Percentiles rank a stretch among this genome's conserved stretches.
Evolutionary conservation across 306 rosid species (phyloP).

Genomic region (Begonia peltatifolia): DNA sequence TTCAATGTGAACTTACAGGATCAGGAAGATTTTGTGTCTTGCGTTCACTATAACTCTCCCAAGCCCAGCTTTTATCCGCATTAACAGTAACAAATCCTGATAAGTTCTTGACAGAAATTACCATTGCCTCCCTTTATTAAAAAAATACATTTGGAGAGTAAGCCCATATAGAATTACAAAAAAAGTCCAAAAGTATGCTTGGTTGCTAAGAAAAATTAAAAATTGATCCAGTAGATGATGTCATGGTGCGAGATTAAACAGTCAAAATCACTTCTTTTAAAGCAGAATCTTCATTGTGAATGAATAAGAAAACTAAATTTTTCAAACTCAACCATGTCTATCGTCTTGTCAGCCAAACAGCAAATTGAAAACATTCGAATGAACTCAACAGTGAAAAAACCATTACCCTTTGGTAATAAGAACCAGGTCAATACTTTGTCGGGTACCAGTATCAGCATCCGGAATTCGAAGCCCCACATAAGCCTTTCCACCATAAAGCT

Average conservation of each 20-base stretch:
- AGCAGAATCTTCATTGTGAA: too few relatives aligned
- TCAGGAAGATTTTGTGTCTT: slow-evolving; percentile 44
- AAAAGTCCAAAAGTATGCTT: too few relatives aligned
- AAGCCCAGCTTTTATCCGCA: slow-evolving; percentile 53
- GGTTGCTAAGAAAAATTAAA: too few relatives aligned
- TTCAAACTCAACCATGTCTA: background rate
- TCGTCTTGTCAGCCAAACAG: background rate
- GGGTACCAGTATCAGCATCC: slow-evolving; percentile 65
- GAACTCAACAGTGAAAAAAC: slow-evolving; percentile 1
- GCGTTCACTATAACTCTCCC: slow-evolving; percentile 32
- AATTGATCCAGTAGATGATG: too few relatives aligned
- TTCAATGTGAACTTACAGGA: slow-evolving; percentile 39
- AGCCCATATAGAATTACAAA: too few relatives aligned
- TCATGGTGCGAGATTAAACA: background rate
- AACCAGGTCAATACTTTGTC: slow-evolving; percentile 62
- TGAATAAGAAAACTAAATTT: too few relatives aligned
- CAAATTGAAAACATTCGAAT: background rate
- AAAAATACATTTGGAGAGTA: slow-evolving; percentile 2
- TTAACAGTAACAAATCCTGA: slow-evolving; percentile 48
- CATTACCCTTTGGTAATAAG: slow-evolving; percentile 45
- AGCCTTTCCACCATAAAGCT: slow-evolving; percentile 60
- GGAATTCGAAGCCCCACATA: slow-evolving; percentile 83
- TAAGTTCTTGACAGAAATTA: slow-evolving; percentile 62
- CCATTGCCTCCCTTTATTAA: slow-evolving; percentile 35
- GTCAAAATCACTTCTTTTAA: background rate